phyloP scores from a whole-genome alignment of 2,329 filamentous ascomycete genomes.

The Exophiala oligosperma region DNA sequence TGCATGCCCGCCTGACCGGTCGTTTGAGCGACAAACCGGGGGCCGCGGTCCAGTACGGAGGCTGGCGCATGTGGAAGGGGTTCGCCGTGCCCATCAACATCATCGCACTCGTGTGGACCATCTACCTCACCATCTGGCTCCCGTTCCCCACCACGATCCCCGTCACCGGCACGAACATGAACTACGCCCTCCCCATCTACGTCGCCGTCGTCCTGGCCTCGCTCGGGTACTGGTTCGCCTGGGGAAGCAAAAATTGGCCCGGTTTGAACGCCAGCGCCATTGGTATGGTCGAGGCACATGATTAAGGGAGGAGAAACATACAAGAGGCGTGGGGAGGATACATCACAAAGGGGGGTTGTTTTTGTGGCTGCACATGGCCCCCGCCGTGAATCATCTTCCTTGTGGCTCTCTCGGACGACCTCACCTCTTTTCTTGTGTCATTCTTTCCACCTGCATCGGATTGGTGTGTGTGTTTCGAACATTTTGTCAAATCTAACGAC shows the following conservation, averaged over 20 bases:
- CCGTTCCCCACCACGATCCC: constrained; percentile 38
- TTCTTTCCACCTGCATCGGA: no score
- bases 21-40: constrained; percentile 29
- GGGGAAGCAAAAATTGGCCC: constrained; percentile 20
- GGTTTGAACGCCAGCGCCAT: constrained; percentile 21
- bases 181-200: constrained; percentile 40
- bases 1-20: constrained; percentile 28
- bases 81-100: constrained; percentile 37
- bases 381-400: no score
- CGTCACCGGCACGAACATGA: constrained; percentile 40
- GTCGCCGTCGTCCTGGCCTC: constrained; percentile 24
- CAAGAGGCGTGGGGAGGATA: background rate
- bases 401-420: no score
- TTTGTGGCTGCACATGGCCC: no score
- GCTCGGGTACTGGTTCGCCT: constrained; percentile 24
- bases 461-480: no score
- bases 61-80: constrained; percentile 35
- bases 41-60: constrained; percentile 29
- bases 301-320: background rate
- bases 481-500: no score
- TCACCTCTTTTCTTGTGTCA: no score
- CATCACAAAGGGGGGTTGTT: background rate
- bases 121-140: constrained; percentile 34
- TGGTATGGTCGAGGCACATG: constrained; percentile 17
- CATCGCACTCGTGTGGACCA: constrained; percentile 37